phyloP scores from a whole-genome alignment of 2,329 filamentous ascomycete species.

The Leptographium galeiforme region DNA sequence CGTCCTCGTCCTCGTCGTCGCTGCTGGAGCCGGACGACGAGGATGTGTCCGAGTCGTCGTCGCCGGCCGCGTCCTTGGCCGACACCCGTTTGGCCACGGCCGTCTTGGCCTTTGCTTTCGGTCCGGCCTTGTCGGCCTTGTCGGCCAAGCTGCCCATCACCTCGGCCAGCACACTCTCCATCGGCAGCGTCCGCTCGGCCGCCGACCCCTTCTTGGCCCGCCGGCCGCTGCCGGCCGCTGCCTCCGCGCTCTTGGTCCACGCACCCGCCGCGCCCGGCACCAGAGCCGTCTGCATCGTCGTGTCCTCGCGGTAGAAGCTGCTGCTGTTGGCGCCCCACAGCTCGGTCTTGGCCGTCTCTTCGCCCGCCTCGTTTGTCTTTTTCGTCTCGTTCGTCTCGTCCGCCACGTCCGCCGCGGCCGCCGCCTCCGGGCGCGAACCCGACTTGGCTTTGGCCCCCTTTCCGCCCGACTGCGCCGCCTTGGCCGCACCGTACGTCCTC shows the following conservation, averaged over 20 bases:
- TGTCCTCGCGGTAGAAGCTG: background rate
- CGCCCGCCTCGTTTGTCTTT: background rate
- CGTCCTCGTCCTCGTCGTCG: background rate
- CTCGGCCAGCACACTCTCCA: constrained; percentile 1
- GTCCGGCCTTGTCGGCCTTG: background rate
- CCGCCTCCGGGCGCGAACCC: background rate
- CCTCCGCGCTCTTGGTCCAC: constrained; percentile 5
- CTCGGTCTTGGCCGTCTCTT: background rate
- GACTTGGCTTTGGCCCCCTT: background rate
- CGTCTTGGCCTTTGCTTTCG: background rate
- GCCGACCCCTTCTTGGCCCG: background rate
- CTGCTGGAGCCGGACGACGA: background rate
- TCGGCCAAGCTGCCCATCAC: background rate
- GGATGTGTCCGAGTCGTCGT: background rate
- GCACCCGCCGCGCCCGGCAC: constrained; percentile 3
- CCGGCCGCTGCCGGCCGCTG: background rate
- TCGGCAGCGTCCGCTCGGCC: background rate
- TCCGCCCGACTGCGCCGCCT: background rate
- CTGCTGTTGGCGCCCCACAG: background rate
- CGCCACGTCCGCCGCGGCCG: background rate
- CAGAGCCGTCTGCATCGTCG: background rate
- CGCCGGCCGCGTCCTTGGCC: background rate
- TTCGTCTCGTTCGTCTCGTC: background rate
- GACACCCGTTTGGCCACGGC: background rate
- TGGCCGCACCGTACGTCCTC: constrained; percentile 8